Evolutionary conservation across 2,329 filamentous ascomycete genomes (phyloP).

Genomic region (Aspergillus flavus): DNA sequence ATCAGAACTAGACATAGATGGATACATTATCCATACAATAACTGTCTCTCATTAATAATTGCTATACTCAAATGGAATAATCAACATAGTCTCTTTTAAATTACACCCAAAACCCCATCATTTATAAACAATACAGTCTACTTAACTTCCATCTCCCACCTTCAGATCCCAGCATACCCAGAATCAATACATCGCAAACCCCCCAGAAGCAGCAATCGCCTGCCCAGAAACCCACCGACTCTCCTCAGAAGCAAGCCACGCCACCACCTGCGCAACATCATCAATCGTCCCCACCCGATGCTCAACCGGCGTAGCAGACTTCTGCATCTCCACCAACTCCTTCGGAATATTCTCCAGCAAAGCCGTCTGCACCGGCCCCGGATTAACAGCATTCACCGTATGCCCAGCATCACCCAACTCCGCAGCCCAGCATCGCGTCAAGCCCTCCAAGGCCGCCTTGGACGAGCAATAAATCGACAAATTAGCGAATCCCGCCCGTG

Average conservation of each 20-base stretch:
- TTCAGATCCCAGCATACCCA: background rate
- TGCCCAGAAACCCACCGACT: slow-evolving; percentile 8
- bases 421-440: slow-evolving; percentile 61
- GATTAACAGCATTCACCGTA: slow-evolving; percentile 64
- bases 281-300: background rate
- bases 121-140: too few species aligned
- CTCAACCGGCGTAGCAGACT: slow-evolving; percentile 28
- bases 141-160: background rate
- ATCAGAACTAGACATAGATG: background rate
- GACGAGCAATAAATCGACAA: slow-evolving; percentile 57
- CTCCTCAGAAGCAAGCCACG: slow-evolving; percentile 5
- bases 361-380: slow-evolving; percentile 61
- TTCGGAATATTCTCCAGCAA: slow-evolving; percentile 56
- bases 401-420: slow-evolving; percentile 60
- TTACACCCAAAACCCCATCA: background rate
- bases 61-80: background rate
- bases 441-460: slow-evolving; percentile 63
- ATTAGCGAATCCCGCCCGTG: slow-evolving; percentile 49
- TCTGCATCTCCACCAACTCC: slow-evolving; percentile 52
- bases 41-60: background rate
- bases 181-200: background rate
- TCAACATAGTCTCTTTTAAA: background rate
- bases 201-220: background rate
- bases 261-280: slow-evolving; percentile 8
- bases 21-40: background rate